These are phyloP conservation scores for Waltergamsia citrina DNA, from an alignment of 2,329 filamentous ascomycete genomes.

Conservation along the genomic window DNA sequence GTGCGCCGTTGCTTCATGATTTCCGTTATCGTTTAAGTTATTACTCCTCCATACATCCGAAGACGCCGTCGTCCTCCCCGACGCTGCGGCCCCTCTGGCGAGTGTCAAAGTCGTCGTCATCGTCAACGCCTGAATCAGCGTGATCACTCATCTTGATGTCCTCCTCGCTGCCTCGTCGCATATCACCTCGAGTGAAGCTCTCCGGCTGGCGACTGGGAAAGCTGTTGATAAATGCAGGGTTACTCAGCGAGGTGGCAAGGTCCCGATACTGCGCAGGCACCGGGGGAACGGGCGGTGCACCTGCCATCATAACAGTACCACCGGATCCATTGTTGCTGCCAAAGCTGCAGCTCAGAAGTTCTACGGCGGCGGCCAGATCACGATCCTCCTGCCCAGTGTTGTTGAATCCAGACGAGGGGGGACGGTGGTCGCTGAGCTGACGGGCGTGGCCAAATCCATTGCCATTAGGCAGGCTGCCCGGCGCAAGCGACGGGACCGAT, in stretches of 20 bases:
- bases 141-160: conserved; percentile 63
- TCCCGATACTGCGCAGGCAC: conserved; percentile 73
- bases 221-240: conserved; percentile 53
- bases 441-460: conserved; percentile 49
- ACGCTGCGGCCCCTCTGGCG: conserved; percentile 59
- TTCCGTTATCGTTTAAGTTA: too few species aligned
- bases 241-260: conserved; percentile 45
- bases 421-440: conserved; percentile 65
- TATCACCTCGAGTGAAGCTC: conserved; percentile 54
- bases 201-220: conserved; percentile 51
- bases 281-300: conserved; percentile 80
- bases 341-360: conserved; percentile 85
- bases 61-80: conserved; percentile 91
- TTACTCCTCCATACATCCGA: conserved; percentile 92
- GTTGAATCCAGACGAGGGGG: conserved; percentile 70
- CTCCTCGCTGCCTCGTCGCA: conserved; percentile 34
- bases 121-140: conserved; percentile 53
- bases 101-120: conserved; percentile 59
- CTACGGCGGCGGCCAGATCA: conserved; percentile 82
- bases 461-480: conserved; percentile 36
- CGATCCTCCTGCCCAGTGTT: conserved; percentile 72
- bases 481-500: conserved; percentile 50
- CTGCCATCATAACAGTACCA: conserved; percentile 50
- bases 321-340: conserved; percentile 67
- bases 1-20: neutral